Conservation (phyloP, 176 grass and related monocot genomes). For the Rhipidocladum racemiflorum region DNA sequence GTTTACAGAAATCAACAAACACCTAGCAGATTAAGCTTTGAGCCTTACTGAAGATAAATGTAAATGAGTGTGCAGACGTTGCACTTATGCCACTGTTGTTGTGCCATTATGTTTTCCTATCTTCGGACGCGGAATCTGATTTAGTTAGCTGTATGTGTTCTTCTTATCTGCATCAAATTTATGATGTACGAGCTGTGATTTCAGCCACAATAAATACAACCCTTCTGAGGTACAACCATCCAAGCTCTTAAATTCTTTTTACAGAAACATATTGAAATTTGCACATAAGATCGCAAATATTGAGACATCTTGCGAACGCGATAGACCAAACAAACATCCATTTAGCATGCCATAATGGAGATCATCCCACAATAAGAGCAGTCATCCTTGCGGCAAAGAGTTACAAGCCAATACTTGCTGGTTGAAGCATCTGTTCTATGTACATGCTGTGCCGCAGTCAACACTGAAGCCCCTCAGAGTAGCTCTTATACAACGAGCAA, state of each 20-base stretch:
- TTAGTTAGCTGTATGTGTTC: background rate
- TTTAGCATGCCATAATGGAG: background rate
- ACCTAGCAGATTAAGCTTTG: background rate
- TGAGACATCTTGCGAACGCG: background rate
- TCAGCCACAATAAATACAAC: background rate
- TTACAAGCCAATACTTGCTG: background rate
- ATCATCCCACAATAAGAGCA: background rate
- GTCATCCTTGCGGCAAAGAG: background rate
- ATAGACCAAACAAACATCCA: background rate
- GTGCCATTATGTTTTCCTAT: background rate
- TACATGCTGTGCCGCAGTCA: slow-evolving; percentile 2
- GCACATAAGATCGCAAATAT: background rate
- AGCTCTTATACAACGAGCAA: slow-evolving; percentile 29
- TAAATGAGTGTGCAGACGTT: background rate
- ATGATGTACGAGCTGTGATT: background rate
- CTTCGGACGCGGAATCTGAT: background rate
- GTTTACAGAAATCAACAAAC: background rate
- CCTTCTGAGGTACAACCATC: background rate
- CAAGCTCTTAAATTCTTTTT: background rate
- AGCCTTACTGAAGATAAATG: background rate
- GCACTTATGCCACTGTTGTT: background rate
- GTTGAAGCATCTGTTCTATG: background rate
- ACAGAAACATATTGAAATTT: background rate
- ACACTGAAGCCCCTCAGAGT: background rate
- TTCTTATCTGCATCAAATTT: background rate